A percentile compares a stretch with the other conserved stretches of the same genome.
Conservation (phyloP, 164 flowering plant genomes). For the Vitis cinerea region DNA sequence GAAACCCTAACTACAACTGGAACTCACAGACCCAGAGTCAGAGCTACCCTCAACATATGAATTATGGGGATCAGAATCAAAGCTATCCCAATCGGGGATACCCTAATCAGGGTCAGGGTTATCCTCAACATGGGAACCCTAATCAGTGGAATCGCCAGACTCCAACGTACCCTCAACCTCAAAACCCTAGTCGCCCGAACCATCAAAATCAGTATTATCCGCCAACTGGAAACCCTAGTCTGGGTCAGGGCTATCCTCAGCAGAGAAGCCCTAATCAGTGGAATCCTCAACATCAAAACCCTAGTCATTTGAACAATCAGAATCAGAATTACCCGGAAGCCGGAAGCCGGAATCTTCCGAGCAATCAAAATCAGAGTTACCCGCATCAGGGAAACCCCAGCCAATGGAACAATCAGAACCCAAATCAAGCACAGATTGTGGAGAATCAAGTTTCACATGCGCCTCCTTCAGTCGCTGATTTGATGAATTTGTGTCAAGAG, state of each 20-base stretch:
- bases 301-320: constrained; percentile 18
- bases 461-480: constrained; percentile 30
- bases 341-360: constrained; percentile 14
- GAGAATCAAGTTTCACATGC: constrained; percentile 11
- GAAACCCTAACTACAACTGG: constrained; percentile 21
- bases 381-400: neutral
- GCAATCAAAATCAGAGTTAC: constrained; percentile 17
- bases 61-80: constrained; percentile 16
- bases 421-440: constrained; percentile 11
- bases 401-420: constrained; percentile 14
- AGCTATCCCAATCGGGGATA: constrained; percentile 9
- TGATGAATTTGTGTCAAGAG: constrained; percentile 44
- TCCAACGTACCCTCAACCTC: constrained; percentile 8
- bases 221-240: constrained; percentile 3
- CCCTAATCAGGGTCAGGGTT: constrained; percentile 20
- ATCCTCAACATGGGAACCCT: constrained; percentile 9
- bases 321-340: constrained; percentile 18
- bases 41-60: constrained; percentile 19
- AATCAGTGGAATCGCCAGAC: constrained; percentile 6
- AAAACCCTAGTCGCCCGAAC: constrained; percentile 11
- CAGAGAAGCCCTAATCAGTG: constrained; percentile 10
- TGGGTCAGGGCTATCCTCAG: constrained; percentile 16
- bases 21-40: constrained; percentile 16
- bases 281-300: constrained; percentile 17
- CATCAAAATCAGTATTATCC: constrained; percentile 5